A percentile compares a stretch with the other conserved stretches of the same genome.
Conservation (phyloP, 768 basidiomycete species). For the Hericium rajendrae region DNA sequence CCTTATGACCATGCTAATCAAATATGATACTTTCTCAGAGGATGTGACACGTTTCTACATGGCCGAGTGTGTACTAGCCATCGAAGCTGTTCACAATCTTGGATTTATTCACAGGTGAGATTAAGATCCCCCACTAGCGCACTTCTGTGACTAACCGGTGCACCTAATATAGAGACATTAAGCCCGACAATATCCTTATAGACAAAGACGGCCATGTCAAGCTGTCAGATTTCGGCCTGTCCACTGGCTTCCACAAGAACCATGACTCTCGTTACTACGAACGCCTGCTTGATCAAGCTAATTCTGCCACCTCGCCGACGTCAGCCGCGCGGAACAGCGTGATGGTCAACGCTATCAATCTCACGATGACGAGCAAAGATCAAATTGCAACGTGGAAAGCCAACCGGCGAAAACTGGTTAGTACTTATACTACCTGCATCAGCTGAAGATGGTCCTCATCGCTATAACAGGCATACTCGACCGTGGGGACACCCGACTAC, state of each 20-base stretch:
- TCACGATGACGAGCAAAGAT: conserved; percentile 90
- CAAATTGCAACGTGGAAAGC: conserved; percentile 99
- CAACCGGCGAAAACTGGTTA: conserved; percentile 86
- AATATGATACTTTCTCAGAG: conserved; percentile 97
- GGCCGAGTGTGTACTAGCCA: conserved; percentile 95
- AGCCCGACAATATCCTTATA: conserved; percentile 98
- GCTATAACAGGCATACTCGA: conserved; percentile 76
- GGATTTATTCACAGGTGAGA: conserved; percentile 94
- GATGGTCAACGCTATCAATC: conserved; percentile 93
- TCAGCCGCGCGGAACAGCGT: conserved; percentile 77
- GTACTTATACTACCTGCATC: conserved; percentile 17
- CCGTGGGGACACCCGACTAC: conserved; percentile 94
- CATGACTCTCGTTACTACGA: conserved; percentile 96
- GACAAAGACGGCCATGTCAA: conserved; percentile 97
- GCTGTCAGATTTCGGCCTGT: conserved; percentile 95
- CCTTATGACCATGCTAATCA: conserved; percentile 99
- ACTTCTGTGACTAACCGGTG: conserved; percentile 3
- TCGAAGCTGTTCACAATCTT: conserved; percentile 93
- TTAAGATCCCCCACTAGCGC: background rate
- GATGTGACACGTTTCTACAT: conserved; percentile 98
- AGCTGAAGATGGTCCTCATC: conserved; percentile 1
- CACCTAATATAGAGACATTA: conserved; percentile 70
- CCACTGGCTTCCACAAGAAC: conserved; percentile 98
- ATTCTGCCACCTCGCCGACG: conserved; percentile 32
- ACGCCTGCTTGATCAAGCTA: conserved; percentile 65